These are phyloP conservation scores for Rhodotorula diobovata DNA, from an alignment of 768 basidiomycete species.

Conservation along the genomic window DNA sequence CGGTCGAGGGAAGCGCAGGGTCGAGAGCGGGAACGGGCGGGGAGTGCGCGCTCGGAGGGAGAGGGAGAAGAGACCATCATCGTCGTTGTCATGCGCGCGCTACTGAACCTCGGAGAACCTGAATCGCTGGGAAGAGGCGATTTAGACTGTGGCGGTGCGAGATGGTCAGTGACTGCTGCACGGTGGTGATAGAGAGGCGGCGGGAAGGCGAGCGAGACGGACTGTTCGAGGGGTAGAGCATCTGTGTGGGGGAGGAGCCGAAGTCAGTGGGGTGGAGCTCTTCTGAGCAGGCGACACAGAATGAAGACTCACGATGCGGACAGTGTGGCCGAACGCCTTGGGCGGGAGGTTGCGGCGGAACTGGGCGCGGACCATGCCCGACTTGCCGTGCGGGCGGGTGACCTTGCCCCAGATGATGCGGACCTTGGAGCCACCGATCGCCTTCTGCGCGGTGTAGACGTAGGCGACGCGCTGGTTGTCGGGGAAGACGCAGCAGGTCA, in stretches of 20 bases:
- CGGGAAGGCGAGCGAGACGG: constrained; percentile 44
- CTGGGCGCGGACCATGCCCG: constrained; percentile 83
- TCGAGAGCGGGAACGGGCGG: no score
- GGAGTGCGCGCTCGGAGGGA: no score
- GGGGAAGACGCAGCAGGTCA: constrained; percentile 1
- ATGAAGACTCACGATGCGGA: constrained; percentile 66
- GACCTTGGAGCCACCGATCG: constrained; percentile 88
- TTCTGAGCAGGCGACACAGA: neutral
- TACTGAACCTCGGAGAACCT: neutral
- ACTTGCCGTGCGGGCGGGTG: constrained; percentile 55
- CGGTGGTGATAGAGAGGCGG: neutral
- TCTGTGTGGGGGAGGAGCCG: constrained; percentile 52
- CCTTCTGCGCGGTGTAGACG: constrained; percentile 95
- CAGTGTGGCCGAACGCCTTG: constrained; percentile 83
- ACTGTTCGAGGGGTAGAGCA: constrained; percentile 83
- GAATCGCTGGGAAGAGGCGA: neutral
- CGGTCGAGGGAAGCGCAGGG: no score
- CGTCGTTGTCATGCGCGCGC: neutral
- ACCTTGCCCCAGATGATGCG: constrained; percentile 88
- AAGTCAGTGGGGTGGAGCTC: neutral
- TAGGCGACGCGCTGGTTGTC: constrained; percentile 77
- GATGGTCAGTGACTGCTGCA: neutral
- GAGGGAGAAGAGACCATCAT: neutral
- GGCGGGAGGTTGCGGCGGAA: constrained; percentile 81
- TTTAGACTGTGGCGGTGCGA: constrained; percentile 10